Percentiles rank a stretch among this genome's conserved stretches.
Conservation (phyloP, 768 basidiomycete genomes). For the Hericium rajendrae region DNA sequence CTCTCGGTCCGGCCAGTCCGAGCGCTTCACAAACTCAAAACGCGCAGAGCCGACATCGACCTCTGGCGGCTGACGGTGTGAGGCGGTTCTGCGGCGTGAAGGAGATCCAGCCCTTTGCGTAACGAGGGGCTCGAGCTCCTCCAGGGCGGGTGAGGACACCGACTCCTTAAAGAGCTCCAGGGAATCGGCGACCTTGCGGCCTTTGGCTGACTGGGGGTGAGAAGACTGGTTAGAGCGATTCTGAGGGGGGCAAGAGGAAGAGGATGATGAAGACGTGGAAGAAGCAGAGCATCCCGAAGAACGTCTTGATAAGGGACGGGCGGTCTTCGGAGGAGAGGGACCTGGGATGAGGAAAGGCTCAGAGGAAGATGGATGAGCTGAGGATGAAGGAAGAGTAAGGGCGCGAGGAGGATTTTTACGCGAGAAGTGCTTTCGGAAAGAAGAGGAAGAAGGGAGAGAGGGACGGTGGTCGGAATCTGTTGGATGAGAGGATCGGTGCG, state of each 20-base stretch:
- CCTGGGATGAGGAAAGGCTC: conserved; percentile 3
- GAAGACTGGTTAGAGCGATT: conserved; percentile 25
- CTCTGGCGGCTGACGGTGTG: conserved; percentile 17
- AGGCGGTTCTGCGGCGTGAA: conserved; percentile 23
- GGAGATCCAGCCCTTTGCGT: conserved; percentile 18
- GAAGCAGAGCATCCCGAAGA: conserved; percentile 1
- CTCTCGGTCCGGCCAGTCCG: conserved; percentile 81
- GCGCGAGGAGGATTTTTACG: conserved; percentile 9
- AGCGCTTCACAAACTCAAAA: conserved; percentile 75
- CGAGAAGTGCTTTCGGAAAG: conserved; percentile 6
- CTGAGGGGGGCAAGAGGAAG: conserved; percentile 24
- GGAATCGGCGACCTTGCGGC: conserved; percentile 77
- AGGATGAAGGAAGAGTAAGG: conserved; percentile 1
- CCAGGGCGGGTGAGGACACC: conserved; percentile 26
- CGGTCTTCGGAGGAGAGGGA: conserved; percentile 6
- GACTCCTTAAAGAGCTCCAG: conserved; percentile 80
- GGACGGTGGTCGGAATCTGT: conserved; percentile 1
- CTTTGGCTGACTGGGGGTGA: conserved; percentile 36
- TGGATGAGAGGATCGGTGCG: not conserved
- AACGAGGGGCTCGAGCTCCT: conserved; percentile 25
- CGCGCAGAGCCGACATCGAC: conserved; percentile 54
- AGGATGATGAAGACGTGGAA: conserved; percentile 24
- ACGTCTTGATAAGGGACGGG: conserved; percentile 14
- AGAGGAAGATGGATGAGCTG: not conserved
- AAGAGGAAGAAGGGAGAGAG: conserved; percentile 1